Percentiles rank a stretch among this genome's conserved stretches.
Evolutionary conservation across 2,329 filamentous ascomycete species (phyloP).

Genomic region (Trichoderma semiorbis): DNA sequence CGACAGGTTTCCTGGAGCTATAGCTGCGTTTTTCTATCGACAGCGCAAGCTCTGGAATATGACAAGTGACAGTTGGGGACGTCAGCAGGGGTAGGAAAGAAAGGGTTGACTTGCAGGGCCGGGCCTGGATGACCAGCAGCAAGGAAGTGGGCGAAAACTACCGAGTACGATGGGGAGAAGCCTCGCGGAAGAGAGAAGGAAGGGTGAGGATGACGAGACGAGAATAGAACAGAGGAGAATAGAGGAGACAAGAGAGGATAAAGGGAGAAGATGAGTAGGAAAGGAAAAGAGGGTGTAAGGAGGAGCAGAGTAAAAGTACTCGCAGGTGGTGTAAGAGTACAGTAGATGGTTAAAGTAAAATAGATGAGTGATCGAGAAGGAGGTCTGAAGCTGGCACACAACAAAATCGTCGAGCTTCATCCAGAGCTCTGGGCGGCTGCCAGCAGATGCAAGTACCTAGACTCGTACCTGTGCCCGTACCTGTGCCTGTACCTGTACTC

Average conservation of each 20-base stretch:
- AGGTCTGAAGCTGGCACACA: not conserved
- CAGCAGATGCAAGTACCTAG: not conserved
- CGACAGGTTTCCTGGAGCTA: not conserved
- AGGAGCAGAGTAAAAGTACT: not conserved
- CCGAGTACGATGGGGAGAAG: constrained; percentile 10
- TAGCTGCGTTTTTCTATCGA: constrained; percentile 8
- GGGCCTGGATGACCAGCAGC: constrained; percentile 14
- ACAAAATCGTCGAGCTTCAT: not conserved
- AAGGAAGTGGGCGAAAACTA: constrained; percentile 7
- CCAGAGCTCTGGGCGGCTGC: not conserved
- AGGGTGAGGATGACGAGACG: not conserved
- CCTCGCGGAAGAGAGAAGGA: not conserved
- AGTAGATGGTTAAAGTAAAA: not conserved
- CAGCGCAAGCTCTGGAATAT: constrained; percentile 1
- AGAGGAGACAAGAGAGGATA: not conserved
- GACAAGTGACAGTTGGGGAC: constrained; percentile 15
- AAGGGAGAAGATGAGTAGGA: not conserved
- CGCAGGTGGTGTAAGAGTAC: not conserved
- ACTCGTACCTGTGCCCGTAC: not conserved
- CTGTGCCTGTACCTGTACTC: not conserved
- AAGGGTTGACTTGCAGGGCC: constrained; percentile 17
- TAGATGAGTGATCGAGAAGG: not conserved
- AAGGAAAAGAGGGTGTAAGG: not conserved
- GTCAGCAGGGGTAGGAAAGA: constrained; percentile 18
- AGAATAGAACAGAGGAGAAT: not conserved